These are phyloP conservation scores for Gracilariopsis chorda DNA, from an alignment of 23 red algal species.

Conservation along the genomic window DNA sequence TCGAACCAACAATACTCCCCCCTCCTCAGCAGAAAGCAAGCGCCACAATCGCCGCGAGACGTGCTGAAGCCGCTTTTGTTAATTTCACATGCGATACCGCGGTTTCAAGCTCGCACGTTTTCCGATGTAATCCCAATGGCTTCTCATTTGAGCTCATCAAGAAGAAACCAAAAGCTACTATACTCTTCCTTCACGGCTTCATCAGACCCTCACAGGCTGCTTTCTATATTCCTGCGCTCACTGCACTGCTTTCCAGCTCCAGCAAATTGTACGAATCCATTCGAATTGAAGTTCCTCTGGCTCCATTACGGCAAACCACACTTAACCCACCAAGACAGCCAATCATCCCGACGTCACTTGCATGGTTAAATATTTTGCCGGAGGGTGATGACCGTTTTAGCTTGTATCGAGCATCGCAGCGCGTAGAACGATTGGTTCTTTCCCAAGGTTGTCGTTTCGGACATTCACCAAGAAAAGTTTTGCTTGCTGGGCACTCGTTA, in stretches of 20 bases:
- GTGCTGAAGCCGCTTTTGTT: neutral
- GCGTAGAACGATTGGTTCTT: neutral
- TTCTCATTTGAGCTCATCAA: neutral
- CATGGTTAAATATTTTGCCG: neutral
- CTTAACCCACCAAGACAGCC: neutral
- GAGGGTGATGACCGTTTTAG: neutral
- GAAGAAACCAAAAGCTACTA: neutral
- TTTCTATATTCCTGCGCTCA: neutral
- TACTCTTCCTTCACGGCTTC: neutral
- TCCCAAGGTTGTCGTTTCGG: neutral
- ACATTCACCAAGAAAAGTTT: neutral
- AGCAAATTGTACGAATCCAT: neutral
- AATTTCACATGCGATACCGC: constrained; percentile 1
- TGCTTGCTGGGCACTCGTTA: neutral
- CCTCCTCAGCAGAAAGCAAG: neutral
- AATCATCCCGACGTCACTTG: neutral
- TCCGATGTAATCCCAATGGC: constrained; percentile 11
- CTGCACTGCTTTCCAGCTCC: neutral
- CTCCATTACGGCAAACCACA: neutral
- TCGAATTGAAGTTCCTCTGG: neutral
- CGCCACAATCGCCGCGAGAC: neutral
- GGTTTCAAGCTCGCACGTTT: neutral
- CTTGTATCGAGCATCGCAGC: neutral
- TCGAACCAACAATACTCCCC: neutral
- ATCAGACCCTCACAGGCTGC: neutral